Percentiles rank a stretch among this genome's conserved stretches.
These are phyloP conservation scores for Yamadazyma philogaea DNA, from an alignment of 805 yeast species.

Conservation along the genomic window DNA sequence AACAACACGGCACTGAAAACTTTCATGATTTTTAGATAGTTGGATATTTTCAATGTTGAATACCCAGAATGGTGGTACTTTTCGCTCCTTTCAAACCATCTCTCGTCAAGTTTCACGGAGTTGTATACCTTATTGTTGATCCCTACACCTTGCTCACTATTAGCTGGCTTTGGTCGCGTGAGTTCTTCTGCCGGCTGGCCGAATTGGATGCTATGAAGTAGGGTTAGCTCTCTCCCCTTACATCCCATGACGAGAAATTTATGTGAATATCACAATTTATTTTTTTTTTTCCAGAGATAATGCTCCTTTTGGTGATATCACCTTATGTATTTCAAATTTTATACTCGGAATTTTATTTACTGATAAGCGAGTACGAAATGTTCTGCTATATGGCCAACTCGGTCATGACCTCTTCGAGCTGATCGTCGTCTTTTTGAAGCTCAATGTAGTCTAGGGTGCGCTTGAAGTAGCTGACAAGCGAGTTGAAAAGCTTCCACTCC, in stretches of 20 bases:
- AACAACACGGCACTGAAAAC: not conserved
- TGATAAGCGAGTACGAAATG: not conserved
- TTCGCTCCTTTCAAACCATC: not conserved
- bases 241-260: not conserved
- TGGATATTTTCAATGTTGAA: not conserved
- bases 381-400: not conserved
- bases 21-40: not conserved
- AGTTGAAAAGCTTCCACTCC: constrained; percentile 26
- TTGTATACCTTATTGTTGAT: not conserved
- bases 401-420: constrained; percentile 52
- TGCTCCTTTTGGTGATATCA: not conserved
- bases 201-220: constrained; percentile 2
- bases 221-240: constrained; percentile 2
- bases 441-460: constrained; percentile 70
- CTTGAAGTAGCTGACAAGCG: constrained; percentile 43
- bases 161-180: not conserved
- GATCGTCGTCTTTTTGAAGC: constrained; percentile 67
- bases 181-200: constrained; percentile 4
- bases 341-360: too few species aligned
- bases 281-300: too few species aligned
- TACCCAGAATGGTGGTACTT: not conserved
- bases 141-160: not conserved
- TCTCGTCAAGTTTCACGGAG: constrained; percentile 1
- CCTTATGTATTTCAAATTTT: not conserved
- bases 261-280: not conserved